Evolutionary conservation across 208 protist genomes (phyloP).

Genomic region (Trypanosomatidae sp.): DNA sequence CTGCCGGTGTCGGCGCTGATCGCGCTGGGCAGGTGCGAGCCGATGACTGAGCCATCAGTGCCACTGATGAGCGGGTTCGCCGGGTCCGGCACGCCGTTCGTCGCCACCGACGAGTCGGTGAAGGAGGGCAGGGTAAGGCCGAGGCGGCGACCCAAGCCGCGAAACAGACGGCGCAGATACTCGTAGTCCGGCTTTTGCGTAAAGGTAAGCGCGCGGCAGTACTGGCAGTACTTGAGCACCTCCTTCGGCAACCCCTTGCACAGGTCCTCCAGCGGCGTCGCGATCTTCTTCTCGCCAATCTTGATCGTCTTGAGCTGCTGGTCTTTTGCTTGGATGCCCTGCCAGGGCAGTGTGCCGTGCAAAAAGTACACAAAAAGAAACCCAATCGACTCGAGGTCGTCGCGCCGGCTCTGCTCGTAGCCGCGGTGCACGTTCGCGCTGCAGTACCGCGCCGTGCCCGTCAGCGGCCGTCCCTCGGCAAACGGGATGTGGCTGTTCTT

Average conservation of each 20-base stretch:
- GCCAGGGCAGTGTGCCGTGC: conserved; percentile 92
- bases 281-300: conserved; percentile 87
- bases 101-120: too few relatives aligned
- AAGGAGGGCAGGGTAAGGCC: conserved; percentile 26
- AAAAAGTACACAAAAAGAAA: conserved; percentile 95
- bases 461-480: conserved; percentile 97
- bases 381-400: conserved; percentile 94
- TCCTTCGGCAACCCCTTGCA: conserved; percentile 67
- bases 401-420: conserved; percentile 94
- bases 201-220: conserved; percentile 82
- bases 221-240: conserved; percentile 70
- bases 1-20: too few relatives aligned
- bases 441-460: conserved; percentile 99
- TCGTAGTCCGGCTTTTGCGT: conserved; percentile 83
- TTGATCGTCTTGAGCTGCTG: conserved; percentile 71
- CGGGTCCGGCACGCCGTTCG: too few relatives aligned
- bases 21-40: too few relatives aligned
- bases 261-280: conserved; percentile 61
- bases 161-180: conserved; percentile 77
- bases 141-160: conserved; percentile 33
- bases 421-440: conserved; percentile 99
- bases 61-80: too few relatives aligned
- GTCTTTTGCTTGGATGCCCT: conserved; percentile 86
- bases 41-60: too few relatives aligned
- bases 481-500: conserved; percentile 98